Percentiles rank a stretch among this genome's conserved stretches.
Evolutionary conservation across 305 asterid species (phyloP).

Genomic region (Fraxinus nigra): DNA sequence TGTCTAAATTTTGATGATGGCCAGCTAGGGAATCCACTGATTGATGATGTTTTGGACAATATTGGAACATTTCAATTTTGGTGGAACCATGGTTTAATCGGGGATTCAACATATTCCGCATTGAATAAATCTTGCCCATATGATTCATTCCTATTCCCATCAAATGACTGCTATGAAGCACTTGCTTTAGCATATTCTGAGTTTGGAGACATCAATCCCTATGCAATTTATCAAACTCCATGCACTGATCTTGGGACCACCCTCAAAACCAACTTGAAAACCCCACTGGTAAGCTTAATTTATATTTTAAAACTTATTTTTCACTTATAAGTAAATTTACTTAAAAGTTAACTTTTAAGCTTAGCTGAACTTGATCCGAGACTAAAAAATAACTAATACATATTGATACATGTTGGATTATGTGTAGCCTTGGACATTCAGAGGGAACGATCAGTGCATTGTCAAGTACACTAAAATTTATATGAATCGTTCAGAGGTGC

Average conservation of each 20-base stretch:
- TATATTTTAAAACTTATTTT: background rate
- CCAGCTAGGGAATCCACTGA: slow-evolving; percentile 54
- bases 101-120: slow-evolving; percentile 38
- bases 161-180: slow-evolving; percentile 31
- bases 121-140: slow-evolving; percentile 41
- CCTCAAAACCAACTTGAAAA: slow-evolving; percentile 24
- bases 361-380: background rate
- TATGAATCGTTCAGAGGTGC: slow-evolving; percentile 51
- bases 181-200: slow-evolving; percentile 35
- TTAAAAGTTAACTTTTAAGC: background rate
- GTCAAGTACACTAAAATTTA: slow-evolving; percentile 51
- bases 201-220: slow-evolving; percentile 54
- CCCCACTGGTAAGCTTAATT: slow-evolving; percentile 35
- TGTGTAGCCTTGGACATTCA: slow-evolving; percentile 40
- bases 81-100: slow-evolving; percentile 59
- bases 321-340: background rate
- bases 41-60: slow-evolving; percentile 46
- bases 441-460: slow-evolving; percentile 56
- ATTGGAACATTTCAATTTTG: slow-evolving; percentile 52
- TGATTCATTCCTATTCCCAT: slow-evolving; percentile 48
- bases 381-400: background rate
- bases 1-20: slow-evolving; percentile 5
- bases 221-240: slow-evolving; percentile 37
- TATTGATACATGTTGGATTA: background rate
- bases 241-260: slow-evolving; percentile 37